Conservation (phyloP, 345 rosid genomes). For the Atalantia buxifolia region DNA sequence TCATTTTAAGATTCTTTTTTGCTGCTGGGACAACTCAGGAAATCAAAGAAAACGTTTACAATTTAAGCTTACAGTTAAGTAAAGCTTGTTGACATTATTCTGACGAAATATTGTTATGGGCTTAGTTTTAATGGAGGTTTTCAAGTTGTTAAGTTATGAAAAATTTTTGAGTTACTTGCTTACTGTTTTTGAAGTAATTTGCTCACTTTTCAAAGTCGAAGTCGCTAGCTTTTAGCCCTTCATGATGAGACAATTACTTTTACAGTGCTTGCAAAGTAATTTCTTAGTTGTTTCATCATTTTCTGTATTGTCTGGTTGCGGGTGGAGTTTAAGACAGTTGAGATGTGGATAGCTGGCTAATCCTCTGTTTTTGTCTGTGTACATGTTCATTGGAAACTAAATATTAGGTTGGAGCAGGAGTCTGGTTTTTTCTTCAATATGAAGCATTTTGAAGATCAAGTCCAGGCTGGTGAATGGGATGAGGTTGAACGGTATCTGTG, state of each 20-base stretch:
- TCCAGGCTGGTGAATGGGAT: slow-evolving; percentile 84
- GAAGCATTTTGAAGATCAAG: slow-evolving; percentile 72
- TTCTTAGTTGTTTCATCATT: neutral
- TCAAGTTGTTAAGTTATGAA: neutral
- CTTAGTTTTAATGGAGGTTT: neutral
- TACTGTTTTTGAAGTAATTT: neutral
- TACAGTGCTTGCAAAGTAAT: neutral
- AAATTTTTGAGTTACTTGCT: neutral
- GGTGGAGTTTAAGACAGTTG: neutral
- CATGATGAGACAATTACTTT: neutral
- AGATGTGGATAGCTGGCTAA: slow-evolving; percentile 1
- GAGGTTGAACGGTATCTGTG: slow-evolving; percentile 76
- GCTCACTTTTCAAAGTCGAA: neutral
- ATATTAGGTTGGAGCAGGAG: slow-evolving; percentile 66
- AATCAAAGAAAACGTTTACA: neutral
- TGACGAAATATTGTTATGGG: neutral
- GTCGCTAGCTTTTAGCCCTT: neutral
- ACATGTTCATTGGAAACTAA: neutral
- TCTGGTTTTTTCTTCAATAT: slow-evolving; percentile 81
- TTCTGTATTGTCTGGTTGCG: neutral
- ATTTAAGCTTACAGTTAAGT: neutral
- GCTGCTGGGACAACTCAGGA: slow-evolving; percentile 1
- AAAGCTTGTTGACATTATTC: neutral
- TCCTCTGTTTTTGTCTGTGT: neutral
- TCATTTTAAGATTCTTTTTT: neutral